phyloP scores from a whole-genome alignment of 345 rosid species.

The Aquilaria sinensis region DNA sequence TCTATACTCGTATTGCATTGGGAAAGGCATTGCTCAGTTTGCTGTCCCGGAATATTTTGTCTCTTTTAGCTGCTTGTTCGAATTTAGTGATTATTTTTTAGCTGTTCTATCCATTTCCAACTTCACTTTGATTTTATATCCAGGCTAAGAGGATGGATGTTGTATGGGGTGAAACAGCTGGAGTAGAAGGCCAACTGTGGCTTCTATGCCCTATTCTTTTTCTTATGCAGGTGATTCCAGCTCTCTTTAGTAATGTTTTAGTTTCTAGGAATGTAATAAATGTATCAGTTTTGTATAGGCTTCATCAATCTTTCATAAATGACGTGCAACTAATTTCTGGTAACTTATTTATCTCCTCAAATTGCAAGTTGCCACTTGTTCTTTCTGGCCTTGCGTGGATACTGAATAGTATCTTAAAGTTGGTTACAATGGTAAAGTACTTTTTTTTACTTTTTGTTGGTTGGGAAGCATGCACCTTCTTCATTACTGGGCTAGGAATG shows the following conservation, averaged over 20 bases:
- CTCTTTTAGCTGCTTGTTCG: constrained; percentile 6
- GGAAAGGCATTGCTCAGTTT: constrained; percentile 62
- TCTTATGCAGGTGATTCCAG: constrained; percentile 66
- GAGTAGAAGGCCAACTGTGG: constrained; percentile 95
- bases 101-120: not conserved
- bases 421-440: too few relatives aligned
- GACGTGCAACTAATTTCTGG: not conserved
- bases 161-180: constrained; percentile 99
- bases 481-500: too few relatives aligned
- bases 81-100: constrained; percentile 2
- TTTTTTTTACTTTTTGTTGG: too few relatives aligned
- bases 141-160: constrained; percentile 99
- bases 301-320: not conserved
- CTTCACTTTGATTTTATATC: constrained; percentile 4
- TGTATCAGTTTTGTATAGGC: too few relatives aligned
- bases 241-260: constrained; percentile 1
- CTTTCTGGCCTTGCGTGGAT: too few relatives aligned
- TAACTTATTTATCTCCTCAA: constrained; percentile 2
- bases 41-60: constrained; percentile 1
- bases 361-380: not conserved
- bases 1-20: constrained; percentile 94
- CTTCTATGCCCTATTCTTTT: constrained; percentile 91
- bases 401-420: too few relatives aligned
- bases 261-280: not conserved
- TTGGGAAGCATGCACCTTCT: too few relatives aligned